Percentiles rank a stretch among this genome's conserved stretches.
phyloP scores from a whole-genome alignment of 2,329 filamentous ascomycete species.

The Cytospora leucostoma region DNA sequence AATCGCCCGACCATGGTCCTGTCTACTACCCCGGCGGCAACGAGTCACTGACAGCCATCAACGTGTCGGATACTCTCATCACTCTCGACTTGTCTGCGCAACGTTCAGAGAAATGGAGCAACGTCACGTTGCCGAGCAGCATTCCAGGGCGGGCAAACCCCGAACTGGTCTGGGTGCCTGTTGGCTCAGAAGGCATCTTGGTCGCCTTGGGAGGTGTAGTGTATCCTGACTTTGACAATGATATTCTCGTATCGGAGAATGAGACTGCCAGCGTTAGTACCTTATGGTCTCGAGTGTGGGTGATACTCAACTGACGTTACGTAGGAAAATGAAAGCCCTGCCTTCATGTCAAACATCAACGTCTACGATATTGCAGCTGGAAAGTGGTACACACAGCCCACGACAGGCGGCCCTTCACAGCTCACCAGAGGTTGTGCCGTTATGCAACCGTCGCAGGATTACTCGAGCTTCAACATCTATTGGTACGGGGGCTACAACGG shows the following conservation, averaged over 20 bases:
- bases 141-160: constrained; percentile 61
- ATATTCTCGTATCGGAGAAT: constrained; percentile 35
- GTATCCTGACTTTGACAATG: constrained; percentile 52
- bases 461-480: constrained; percentile 78
- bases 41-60: constrained; percentile 41
- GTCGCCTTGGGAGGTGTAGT: constrained; percentile 76
- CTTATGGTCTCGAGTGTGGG: neutral
- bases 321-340: constrained; percentile 64
- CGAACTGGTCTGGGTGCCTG: constrained; percentile 74
- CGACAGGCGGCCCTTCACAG: constrained; percentile 57
- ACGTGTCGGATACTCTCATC: constrained; percentile 59
- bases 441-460: constrained; percentile 69
- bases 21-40: constrained; percentile 45
- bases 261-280: constrained; percentile 43
- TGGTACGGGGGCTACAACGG: constrained; percentile 78
- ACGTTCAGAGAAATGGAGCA: constrained; percentile 55
- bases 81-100: constrained; percentile 60
- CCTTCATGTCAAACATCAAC: constrained; percentile 72
- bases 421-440: constrained; percentile 71
- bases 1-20: constrained; percentile 49
- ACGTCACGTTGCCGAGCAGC: constrained; percentile 51
- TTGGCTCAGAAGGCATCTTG: constrained; percentile 73
- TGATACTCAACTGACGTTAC: constrained; percentile 30
- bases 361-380: constrained; percentile 73
- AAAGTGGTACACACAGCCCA: constrained; percentile 70